Base-by-base conservation (phyloP, 306 rosid species). In the Prunus dulcis region DNA sequence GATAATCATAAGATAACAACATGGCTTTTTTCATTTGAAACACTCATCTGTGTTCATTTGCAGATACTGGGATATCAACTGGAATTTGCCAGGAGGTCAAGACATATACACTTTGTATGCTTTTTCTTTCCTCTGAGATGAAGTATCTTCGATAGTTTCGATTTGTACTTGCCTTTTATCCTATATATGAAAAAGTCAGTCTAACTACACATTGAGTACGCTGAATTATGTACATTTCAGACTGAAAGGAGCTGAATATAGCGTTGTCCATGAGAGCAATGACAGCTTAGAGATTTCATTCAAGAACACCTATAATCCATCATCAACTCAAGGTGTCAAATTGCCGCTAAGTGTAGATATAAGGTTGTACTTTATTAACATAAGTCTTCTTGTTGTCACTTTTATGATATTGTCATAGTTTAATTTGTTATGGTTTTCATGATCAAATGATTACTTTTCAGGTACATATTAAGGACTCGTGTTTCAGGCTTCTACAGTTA, bases 11-110 rank as follows among this genome's bases (percentile, higher is more conserved):
- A 38, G 43, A 38, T 38, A 38, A 38, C 43, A 38, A 38, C 41
- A 34, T 34, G 43, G 57, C 8, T 14, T 7, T 49, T 69, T 27
- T 1, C 12, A 27, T 14, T 50, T 69, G 58, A 50, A 14, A 69
- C 45, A 0, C 20, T 68, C 13, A 23, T 68, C 15, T 47, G 11
- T 12, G 23, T 8, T 49, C 10, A 38, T 58, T 22, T 79, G 73
- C 84, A 86, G 89, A 66, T 82, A 86, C 15, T 86, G 89, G 89
- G 89, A 82, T 73, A 75, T 71, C 67, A 82, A 82, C 74, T 82
- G 89, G 89, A 86, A 76, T 74, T 73, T 75, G 67, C 85, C 86
- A 9, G 82, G 85, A 53, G 84, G 76, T 30, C 78, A 86, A 56
- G 80, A 86, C 83, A 81, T 76, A 83, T 83, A 84, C 46, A 30